These are phyloP conservation scores for Aspergillus nomiae DNA, from an alignment of 2,329 filamentous ascomycete genomes.

Conservation along the genomic window DNA sequence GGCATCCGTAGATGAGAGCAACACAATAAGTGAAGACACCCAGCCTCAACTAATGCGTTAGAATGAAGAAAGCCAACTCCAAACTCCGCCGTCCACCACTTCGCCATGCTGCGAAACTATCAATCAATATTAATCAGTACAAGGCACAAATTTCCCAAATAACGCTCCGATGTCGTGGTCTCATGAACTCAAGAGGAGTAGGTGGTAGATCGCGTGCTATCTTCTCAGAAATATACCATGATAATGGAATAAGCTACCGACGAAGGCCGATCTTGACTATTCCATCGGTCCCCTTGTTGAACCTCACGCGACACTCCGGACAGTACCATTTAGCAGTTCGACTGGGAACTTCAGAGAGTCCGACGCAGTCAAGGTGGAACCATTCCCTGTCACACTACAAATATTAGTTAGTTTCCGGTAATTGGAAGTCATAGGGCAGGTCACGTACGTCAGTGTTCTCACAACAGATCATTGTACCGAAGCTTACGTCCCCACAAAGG, in stretches of 20 bases:
- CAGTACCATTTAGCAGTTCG: constrained; percentile 67
- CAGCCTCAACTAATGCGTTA: neutral
- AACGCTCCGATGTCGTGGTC: constrained; percentile 15
- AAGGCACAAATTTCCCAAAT: constrained; percentile 9
- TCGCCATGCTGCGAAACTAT: constrained; percentile 17
- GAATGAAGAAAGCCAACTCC: constrained; percentile 8
- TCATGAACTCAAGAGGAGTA: constrained; percentile 14
- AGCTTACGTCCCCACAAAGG: constrained; percentile 65
- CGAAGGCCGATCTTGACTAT: constrained; percentile 41
- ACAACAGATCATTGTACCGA: constrained; percentile 66
- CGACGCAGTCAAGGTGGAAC: constrained; percentile 66
- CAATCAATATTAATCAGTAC: constrained; percentile 7
- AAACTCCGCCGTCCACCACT: constrained; percentile 6
- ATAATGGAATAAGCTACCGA: constrained; percentile 23
- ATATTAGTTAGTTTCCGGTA: neutral
- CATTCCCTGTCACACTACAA: constrained; percentile 64
- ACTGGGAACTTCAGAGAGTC: constrained; percentile 59
- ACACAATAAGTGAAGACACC: neutral
- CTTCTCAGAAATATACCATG: neutral
- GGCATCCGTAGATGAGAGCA: neutral
- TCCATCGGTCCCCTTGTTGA: constrained; percentile 45
- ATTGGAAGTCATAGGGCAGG: constrained; percentile 7
- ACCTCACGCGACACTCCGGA: constrained; percentile 59
- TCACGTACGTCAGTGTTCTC: constrained; percentile 59
- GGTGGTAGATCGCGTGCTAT: neutral